Percentiles rank a stretch among this genome's conserved stretches.
These are phyloP conservation scores for Rhynchosporium graminicola DNA, from an alignment of 2,329 filamentous ascomycete genomes.

Conservation along the genomic window DNA sequence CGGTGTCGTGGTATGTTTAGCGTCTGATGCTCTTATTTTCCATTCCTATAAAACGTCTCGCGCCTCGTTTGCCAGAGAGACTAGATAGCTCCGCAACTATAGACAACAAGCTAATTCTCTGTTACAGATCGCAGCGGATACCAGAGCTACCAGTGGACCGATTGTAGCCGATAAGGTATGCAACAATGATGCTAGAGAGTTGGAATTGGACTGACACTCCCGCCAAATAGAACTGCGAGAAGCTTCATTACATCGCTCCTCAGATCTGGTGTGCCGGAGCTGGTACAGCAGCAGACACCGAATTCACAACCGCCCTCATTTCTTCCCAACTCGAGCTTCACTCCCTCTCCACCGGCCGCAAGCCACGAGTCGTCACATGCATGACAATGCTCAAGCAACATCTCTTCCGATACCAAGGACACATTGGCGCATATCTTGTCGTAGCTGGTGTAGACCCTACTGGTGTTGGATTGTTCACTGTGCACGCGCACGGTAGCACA, in stretches of 20 bases:
- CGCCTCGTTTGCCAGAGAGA: not conserved
- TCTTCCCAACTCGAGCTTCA: slow-evolving; percentile 98
- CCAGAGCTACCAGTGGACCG: slow-evolving; percentile 91
- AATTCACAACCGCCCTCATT: slow-evolving; percentile 98
- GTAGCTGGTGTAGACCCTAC: slow-evolving; percentile 96
- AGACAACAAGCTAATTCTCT: slow-evolving; percentile 27
- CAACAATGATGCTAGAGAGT: slow-evolving; percentile 3
- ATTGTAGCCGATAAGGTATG: slow-evolving; percentile 95
- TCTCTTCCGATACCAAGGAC: slow-evolving; percentile 95
- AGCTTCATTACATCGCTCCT: slow-evolving; percentile 97
- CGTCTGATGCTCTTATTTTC: not conserved
- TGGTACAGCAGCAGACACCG: slow-evolving; percentile 95
- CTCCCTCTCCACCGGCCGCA: slow-evolving; percentile 91
- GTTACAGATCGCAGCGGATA: slow-evolving; percentile 88
- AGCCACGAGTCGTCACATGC: slow-evolving; percentile 95
- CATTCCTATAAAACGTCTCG: not conserved
- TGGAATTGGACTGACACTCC: not conserved
- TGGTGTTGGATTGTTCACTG: slow-evolving; percentile 92
- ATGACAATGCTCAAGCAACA: slow-evolving; percentile 99
- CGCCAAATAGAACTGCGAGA: slow-evolving; percentile 82
- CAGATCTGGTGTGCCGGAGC: slow-evolving; percentile 99
- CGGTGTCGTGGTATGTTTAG: slow-evolving; percentile 78
- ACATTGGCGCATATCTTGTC: slow-evolving; percentile 97
- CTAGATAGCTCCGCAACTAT: slow-evolving; percentile 6
- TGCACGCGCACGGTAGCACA: slow-evolving; percentile 96